phyloP scores from a whole-genome alignment of 2,329 filamentous ascomycete species.

The Sclerotinia borealis region DNA sequence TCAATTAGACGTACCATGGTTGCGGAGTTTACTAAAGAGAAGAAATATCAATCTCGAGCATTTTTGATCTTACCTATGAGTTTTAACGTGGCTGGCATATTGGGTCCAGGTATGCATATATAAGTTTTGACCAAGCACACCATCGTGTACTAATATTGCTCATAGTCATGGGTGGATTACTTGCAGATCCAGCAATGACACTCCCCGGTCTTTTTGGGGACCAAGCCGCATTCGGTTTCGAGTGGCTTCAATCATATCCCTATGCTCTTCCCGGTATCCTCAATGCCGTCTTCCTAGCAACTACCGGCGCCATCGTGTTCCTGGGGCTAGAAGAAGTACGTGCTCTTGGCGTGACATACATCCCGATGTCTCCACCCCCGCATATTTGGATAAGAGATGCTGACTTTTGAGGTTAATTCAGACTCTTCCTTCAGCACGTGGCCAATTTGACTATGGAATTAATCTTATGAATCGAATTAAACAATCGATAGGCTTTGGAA shows the following conservation, averaged over 20 bases:
- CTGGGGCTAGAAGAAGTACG: conserved; percentile 31
- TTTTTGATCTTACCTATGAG: conserved; percentile 50
- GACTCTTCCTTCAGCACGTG: conserved; percentile 10
- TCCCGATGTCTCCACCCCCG: neutral
- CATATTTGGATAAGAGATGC: neutral
- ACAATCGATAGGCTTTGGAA: conserved; percentile 2
- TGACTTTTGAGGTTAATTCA: neutral
- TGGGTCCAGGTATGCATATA: conserved; percentile 48
- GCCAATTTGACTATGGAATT: conserved; percentile 7
- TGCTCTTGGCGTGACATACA: neutral
- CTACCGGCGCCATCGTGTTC: conserved; percentile 30
- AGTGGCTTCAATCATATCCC: conserved; percentile 36
- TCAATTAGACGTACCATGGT: conserved; percentile 59
- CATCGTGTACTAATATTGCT: conserved; percentile 7
- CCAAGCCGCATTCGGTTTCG: conserved; percentile 33
- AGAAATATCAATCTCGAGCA: conserved; percentile 46
- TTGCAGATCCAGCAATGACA: conserved; percentile 38
- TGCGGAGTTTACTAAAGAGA: conserved; percentile 62
- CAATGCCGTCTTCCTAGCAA: conserved; percentile 32
- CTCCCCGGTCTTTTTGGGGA: conserved; percentile 28
- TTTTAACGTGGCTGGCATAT: conserved; percentile 52
- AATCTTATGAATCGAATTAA: conserved; percentile 6
- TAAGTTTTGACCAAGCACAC: neutral
- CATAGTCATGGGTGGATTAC: conserved; percentile 35
- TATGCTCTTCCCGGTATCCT: conserved; percentile 39